Conservation (phyloP, 2,329 filamentous ascomycete genomes). For the Proliferodiscus dingleyae region DNA sequence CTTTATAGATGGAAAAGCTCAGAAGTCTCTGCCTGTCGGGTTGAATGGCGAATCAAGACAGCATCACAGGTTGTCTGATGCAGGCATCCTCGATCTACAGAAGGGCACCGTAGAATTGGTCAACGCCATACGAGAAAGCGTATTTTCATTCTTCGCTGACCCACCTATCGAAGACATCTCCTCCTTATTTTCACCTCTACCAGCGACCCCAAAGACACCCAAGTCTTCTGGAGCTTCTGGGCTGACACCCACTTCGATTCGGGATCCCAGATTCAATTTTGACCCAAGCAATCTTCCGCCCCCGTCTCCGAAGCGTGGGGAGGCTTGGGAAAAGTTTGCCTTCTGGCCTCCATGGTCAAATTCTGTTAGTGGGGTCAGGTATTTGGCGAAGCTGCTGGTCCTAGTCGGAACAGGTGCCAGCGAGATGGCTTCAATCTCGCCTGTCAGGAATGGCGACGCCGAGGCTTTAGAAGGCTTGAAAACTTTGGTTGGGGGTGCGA, state of each 20-base stretch:
- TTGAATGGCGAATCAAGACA: slow-evolving; percentile 75
- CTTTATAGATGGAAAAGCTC: slow-evolving; percentile 82
- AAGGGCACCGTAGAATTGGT: slow-evolving; percentile 79
- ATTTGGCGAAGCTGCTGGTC: slow-evolving; percentile 74
- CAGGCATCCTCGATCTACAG: slow-evolving; percentile 67
- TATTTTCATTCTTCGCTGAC: slow-evolving; percentile 79
- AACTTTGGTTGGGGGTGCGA: slow-evolving; percentile 67
- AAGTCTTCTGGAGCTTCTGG: slow-evolving; percentile 38
- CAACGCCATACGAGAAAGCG: slow-evolving; percentile 71
- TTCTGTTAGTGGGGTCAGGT: slow-evolving; percentile 85
- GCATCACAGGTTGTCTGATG: slow-evolving; percentile 73
- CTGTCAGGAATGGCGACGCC: slow-evolving; percentile 53
- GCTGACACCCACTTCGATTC: slow-evolving; percentile 50
- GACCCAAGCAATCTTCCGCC: slow-evolving; percentile 73
- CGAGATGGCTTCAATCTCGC: slow-evolving; percentile 73
- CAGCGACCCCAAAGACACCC: slow-evolving; percentile 65
- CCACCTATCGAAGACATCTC: slow-evolving; percentile 89
- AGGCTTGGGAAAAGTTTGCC: slow-evolving; percentile 87
- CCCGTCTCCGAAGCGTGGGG: slow-evolving; percentile 71
- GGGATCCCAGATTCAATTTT: slow-evolving; percentile 73
- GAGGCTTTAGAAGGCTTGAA: slow-evolving; percentile 68
- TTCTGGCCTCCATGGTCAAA: slow-evolving; percentile 97
- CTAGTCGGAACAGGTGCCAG: slow-evolving; percentile 82
- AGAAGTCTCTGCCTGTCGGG: slow-evolving; percentile 72
- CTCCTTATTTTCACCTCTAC: slow-evolving; percentile 75